Evolutionary conservation across 768 basidiomycete genomes (phyloP), one percentile per base, ranked within the genome.

Genomic region (Gyrodon lividus): DNA sequence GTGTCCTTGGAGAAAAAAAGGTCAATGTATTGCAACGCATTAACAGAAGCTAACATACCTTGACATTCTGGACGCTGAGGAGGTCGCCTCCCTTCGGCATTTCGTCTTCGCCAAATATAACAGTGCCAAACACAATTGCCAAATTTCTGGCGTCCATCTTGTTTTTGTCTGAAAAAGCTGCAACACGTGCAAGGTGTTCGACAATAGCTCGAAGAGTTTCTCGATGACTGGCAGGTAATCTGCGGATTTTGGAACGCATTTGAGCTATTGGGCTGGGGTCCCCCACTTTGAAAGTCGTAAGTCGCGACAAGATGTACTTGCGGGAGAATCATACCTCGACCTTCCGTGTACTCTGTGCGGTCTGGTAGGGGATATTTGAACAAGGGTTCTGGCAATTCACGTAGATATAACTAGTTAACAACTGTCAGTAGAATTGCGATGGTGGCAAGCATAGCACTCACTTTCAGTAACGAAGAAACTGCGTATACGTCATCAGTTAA

Each of bases 91-190:
- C 82, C 65, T 88, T 89, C 4, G 89, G 85, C 50, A 92, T 77
- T 55, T 95, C 91, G 55, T 97, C 93, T 67, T 95, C 92, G 6
- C 93, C 93, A 58, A 97, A 94, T 42, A 97, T 82, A 20, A 92
- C 91, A 8, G 84, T 77, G 17, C 88, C 87, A 71, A 96, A 95
- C 4, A 94, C 86, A 42, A 97, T 94, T 3, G 92, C 90, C 20
- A 97, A 74, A 63, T 96, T 97, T 74, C 87, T 92, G 3, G 86
- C 76, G 60, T 93, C 94, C 94, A 97, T 97, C 70, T 95, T 96
- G 65, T 95, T 97, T 64, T 80, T 84, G 23, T 86, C 83, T 19
- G 77, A 75, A 31, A 75, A 74, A 5, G 83, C 72, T 3, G 83
- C 79, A 13, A 97, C 83, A 13, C 86, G 79, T 3, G 85, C 74